These are phyloP conservation scores for Cyberlindnera suaveolens DNA, from an alignment of 805 yeast species.

Conservation along the genomic window DNA sequence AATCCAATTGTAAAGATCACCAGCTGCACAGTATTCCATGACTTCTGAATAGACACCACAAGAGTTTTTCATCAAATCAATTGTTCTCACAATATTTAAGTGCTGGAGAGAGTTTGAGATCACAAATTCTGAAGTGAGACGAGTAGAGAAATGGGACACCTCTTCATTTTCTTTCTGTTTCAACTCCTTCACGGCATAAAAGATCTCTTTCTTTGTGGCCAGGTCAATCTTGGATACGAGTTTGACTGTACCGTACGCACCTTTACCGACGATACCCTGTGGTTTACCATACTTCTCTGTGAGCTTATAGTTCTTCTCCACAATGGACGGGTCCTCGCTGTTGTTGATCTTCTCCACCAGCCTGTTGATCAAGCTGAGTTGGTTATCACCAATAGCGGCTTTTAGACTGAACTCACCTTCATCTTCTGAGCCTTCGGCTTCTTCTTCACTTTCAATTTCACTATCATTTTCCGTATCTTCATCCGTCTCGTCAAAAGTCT, in stretches of 20 bases:
- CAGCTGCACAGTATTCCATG: constrained; percentile 93
- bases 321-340: constrained; percentile 17
- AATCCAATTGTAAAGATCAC: constrained; percentile 63
- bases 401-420: constrained; percentile 7
- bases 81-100: constrained; percentile 69
- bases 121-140: constrained; percentile 87
- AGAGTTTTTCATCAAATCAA: constrained; percentile 73
- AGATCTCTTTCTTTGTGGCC: constrained; percentile 63
- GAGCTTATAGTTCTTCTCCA: constrained; percentile 28
- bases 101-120: constrained; percentile 73
- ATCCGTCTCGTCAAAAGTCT: constrained; percentile 16
- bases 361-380: constrained; percentile 40
- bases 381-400: constrained; percentile 45
- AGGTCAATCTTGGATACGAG: constrained; percentile 90
- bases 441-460: constrained; percentile 7
- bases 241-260: constrained; percentile 97
- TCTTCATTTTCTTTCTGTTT: constrained; percentile 94
- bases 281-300: constrained; percentile 44
- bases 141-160: constrained; percentile 89
- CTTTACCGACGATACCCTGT: constrained; percentile 72
- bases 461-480: constrained; percentile 8
- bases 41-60: constrained; percentile 75
- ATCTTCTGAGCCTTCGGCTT: constrained; percentile 26
- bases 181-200: constrained; percentile 96
- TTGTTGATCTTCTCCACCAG: constrained; percentile 42